phyloP scores from a whole-genome alignment of 2,329 filamentous ascomycete species.

The Monascus ruber region DNA sequence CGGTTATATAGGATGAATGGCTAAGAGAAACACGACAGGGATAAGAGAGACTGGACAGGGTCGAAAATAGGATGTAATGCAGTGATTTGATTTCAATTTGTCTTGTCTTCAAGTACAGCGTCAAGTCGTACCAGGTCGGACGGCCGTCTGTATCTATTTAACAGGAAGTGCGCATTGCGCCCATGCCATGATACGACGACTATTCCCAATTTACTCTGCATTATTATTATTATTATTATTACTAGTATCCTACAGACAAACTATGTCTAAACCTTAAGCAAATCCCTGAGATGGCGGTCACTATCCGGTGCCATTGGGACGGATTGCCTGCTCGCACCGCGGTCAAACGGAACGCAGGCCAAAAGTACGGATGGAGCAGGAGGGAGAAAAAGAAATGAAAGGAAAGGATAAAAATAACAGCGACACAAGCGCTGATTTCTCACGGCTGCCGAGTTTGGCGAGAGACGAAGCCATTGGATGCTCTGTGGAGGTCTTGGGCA shows the following conservation, averaged over 20 bases:
- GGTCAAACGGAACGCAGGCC: neutral
- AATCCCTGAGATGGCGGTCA: too few species aligned
- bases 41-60: constrained; percentile 1
- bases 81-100: too few species aligned
- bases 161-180: too few species aligned
- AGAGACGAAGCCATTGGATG: constrained; percentile 20
- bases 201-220: too few species aligned
- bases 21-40: constrained; percentile 1
- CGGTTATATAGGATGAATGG: neutral
- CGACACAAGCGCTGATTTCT: constrained; percentile 11
- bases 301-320: neutral
- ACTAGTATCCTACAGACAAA: too few species aligned
- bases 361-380: neutral
- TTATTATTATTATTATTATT: too few species aligned
- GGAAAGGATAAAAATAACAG: neutral
- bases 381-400: constrained; percentile 1
- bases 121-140: too few species aligned
- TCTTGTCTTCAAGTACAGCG: too few species aligned
- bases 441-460: constrained; percentile 18
- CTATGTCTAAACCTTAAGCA: too few species aligned
- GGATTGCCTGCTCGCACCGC: constrained; percentile 1
- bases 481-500: constrained; percentile 21
- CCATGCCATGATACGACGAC: too few species aligned
- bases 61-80: neutral
- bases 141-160: too few species aligned